These are phyloP conservation scores for Pseudopithomyces chartarum DNA, from an alignment of 2,329 filamentous ascomycete species.

Conservation along the genomic window DNA sequence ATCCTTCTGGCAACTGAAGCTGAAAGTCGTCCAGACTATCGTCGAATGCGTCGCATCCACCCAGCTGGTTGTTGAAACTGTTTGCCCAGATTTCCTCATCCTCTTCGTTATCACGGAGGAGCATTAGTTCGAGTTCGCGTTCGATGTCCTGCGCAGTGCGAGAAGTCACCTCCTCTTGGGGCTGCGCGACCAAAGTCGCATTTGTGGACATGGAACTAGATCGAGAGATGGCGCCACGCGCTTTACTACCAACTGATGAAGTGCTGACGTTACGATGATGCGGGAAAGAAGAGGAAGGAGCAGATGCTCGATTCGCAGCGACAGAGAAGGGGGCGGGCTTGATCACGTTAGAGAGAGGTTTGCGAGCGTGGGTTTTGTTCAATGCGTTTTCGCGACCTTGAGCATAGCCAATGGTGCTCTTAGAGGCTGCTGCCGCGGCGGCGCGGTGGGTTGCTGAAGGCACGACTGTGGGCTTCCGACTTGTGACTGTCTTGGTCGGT, in stretches of 20 bases:
- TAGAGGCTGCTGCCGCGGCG: conserved; percentile 70
- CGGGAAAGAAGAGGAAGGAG: conserved; percentile 20
- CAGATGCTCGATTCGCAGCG: conserved; percentile 16
- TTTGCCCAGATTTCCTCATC: conserved; percentile 39
- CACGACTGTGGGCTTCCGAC: conserved; percentile 51
- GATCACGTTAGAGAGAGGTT: conserved; percentile 44
- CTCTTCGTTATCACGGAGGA: conserved; percentile 30
- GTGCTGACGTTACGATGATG: conserved; percentile 21
- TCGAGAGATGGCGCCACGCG: conserved; percentile 34
- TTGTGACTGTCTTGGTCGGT: conserved; percentile 38
- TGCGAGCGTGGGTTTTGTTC: conserved; percentile 45
- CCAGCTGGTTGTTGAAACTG: conserved; percentile 33
- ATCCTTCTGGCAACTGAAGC: conserved; percentile 36
- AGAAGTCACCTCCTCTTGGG: conserved; percentile 24
- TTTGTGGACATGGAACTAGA: conserved; percentile 40
- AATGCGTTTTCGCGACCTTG: conserved; percentile 67
- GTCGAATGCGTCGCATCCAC: conserved; percentile 26
- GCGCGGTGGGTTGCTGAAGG: conserved; percentile 62
- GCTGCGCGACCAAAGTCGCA: conserved; percentile 32
- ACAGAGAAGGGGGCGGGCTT: conserved; percentile 35
- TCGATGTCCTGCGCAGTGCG: conserved; percentile 41
- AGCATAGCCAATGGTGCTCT: conserved; percentile 83
- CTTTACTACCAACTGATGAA: conserved; percentile 16
- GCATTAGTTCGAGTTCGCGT: conserved; percentile 36
- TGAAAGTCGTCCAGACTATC: conserved; percentile 40